A percentile compares a stretch with the other conserved stretches of the same genome.
Evolutionary conservation across 768 basidiomycete genomes (phyloP).

Genomic region (Filobasidium floriforme): DNA sequence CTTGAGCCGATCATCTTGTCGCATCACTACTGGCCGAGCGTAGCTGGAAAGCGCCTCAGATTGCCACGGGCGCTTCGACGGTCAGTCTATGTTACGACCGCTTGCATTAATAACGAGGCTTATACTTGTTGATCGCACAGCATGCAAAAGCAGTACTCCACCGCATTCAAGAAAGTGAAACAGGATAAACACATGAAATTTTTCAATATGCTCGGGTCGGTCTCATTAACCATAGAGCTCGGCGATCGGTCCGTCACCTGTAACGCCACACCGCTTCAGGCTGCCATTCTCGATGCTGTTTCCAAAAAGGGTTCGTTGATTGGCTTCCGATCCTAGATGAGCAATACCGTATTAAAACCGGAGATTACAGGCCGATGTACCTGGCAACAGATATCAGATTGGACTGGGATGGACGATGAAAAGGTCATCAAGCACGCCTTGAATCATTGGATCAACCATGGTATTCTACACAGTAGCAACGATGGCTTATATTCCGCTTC

Average conservation of each 20-base stretch:
- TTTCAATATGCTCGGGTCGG: conserved; percentile 80
- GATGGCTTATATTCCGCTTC: conserved; percentile 11
- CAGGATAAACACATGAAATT: conserved; percentile 86
- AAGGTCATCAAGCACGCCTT: conserved; percentile 20
- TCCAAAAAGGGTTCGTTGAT: conserved; percentile 46
- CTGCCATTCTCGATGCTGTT: conserved; percentile 81
- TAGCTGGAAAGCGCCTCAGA: conserved; percentile 61
- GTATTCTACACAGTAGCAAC: conserved; percentile 6
- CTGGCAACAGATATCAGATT: conserved; percentile 1
- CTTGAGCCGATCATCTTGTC: conserved; percentile 89
- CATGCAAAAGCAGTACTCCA: conserved; percentile 66
- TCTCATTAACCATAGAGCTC: conserved; percentile 70
- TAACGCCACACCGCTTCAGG: conserved; percentile 79
- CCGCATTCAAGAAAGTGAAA: conserved; percentile 72
- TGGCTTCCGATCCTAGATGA: conserved; percentile 3
- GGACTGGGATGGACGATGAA: conserved; percentile 10
- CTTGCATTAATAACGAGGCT: background rate
- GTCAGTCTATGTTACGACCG: conserved; percentile 49
- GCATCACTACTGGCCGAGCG: conserved; percentile 85
- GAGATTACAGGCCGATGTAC: conserved; percentile 17
- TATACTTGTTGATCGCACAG: conserved; percentile 45
- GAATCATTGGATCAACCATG: conserved; percentile 28
- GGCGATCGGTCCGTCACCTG: conserved; percentile 68
- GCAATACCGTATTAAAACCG: background rate
- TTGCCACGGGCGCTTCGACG: conserved; percentile 78